Base-by-base conservation (phyloP, 2,329 filamentous ascomycete species). In the Aureobasidium mangrovei region DNA sequence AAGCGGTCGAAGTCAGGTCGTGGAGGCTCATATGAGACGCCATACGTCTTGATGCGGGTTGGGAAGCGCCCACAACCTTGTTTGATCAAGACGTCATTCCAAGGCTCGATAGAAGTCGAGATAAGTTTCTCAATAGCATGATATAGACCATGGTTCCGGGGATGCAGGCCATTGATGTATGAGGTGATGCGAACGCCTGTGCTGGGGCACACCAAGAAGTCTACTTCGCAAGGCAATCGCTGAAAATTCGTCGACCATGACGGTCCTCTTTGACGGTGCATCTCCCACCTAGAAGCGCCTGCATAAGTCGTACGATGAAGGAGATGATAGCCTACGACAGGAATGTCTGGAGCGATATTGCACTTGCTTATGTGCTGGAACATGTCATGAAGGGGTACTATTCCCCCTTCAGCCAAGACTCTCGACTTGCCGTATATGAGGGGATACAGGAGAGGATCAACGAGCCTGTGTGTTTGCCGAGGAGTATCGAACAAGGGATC, bases 381-480 rank as follows among this genome's bases (percentile, higher is more conserved):
- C 44, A 56, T 62, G 35, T 60, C 47, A 5, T 51, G 28, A 7
- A 63, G 18, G 10, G 47, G 56, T 49, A 45, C 42, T 45, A 28
- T 32, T 31, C 28, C 42, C 3, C 52, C 54, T 18, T 58, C 36
- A 4, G 39, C 36, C 3, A 64, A 36, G 28, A 61, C 60, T 12
- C 53, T 40, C 38, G 61, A 32, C 56, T 45, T 36, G 7, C 60
- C 62, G 54, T 60, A 63, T 7, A 62, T 39, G 9, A 63, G 46
- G 4, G 62, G 62, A 47, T 57, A 63, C 12, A 63, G 40, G 29
- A 36, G 18, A n/a, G 56, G 45, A 36, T 55, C 53, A n/a, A 57
- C 53, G 10, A 49, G n/a, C n/a, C n/a, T 26, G 24, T 28, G n/a
- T 47, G 44, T 24, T 48, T 48, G 33, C 6, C 33, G 33, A 18